A percentile compares a stretch with the other conserved stretches of the same genome.
Evolutionary conservation across 2,329 filamentous ascomycete species (phyloP).

Genomic region (Microsporum ferrugineum): DNA sequence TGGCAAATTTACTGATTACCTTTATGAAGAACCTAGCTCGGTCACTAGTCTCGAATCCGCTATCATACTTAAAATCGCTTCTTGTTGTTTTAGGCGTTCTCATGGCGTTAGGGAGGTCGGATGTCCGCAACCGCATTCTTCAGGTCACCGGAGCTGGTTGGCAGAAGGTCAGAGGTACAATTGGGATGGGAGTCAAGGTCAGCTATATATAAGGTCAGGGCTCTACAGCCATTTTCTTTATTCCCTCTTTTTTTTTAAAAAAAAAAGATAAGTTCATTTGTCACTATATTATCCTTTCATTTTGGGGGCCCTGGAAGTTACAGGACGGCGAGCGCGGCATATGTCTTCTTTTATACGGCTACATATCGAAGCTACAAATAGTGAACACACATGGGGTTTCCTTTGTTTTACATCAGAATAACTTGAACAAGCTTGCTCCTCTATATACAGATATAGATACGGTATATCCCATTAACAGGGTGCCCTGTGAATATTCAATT

Average conservation of each 20-base stretch:
- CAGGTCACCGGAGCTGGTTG: slow-evolving; percentile 58
- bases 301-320: not conserved
- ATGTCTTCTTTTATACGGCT: not conserved
- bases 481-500: no score
- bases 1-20: slow-evolving; percentile 39
- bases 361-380: not conserved
- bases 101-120: slow-evolving; percentile 61
- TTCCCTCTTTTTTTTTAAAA: no score
- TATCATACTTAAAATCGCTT: slow-evolving; percentile 50
- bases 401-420: not conserved
- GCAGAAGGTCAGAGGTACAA: slow-evolving; percentile 71
- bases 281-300: not conserved
- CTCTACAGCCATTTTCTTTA: not conserved
- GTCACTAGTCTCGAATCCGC: slow-evolving; percentile 44
- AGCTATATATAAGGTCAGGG: slow-evolving; percentile 62
- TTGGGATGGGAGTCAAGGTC: slow-evolving; percentile 95
- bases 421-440: not conserved
- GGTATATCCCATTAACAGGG: no score
- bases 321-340: not conserved
- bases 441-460: not conserved
- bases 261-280: not conserved
- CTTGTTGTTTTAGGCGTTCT: slow-evolving; percentile 71
- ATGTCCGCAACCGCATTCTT: slow-evolving; percentile 62
- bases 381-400: not conserved
- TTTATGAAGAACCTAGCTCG: slow-evolving; percentile 41